These are phyloP conservation scores for Fusarium chlamydosporum DNA, from an alignment of 2,329 filamentous ascomycete genomes.

Conservation along the genomic window DNA sequence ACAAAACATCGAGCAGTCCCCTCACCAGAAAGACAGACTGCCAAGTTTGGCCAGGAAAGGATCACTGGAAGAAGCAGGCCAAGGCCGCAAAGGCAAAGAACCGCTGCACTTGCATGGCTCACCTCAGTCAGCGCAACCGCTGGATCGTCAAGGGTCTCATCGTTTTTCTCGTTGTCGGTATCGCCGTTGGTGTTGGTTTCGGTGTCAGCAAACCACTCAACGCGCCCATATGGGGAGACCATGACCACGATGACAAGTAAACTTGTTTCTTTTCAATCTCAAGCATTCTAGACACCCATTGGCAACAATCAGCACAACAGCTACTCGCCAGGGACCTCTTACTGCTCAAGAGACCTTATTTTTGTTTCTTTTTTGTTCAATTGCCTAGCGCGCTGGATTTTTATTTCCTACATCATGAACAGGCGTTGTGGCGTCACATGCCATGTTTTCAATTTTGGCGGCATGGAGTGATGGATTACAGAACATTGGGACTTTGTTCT, in stretches of 20 bases:
- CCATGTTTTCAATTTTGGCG: constrained; percentile 28
- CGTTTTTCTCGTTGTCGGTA: constrained; percentile 65
- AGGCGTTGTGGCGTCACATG: constrained; percentile 51
- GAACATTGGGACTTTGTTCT: constrained; percentile 35
- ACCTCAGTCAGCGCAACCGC: constrained; percentile 67
- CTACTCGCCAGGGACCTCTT: constrained; percentile 26
- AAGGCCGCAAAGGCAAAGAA: constrained; percentile 68
- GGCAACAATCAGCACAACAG: background rate
- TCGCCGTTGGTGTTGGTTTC: constrained; percentile 69
- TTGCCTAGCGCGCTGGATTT: constrained; percentile 44
- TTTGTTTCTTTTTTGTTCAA: constrained; percentile 25
- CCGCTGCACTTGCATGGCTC: constrained; percentile 66
- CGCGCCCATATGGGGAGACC: constrained; percentile 68
- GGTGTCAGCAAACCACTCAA: constrained; percentile 73
- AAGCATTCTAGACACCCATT: constrained; percentile 40
- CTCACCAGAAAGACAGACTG: constrained; percentile 61
- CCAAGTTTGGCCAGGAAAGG: constrained; percentile 72
- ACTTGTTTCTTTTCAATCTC: constrained; percentile 19
- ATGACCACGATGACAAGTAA: constrained; percentile 46
- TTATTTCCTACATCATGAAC: constrained; percentile 47
- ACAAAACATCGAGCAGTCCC: constrained; percentile 52
- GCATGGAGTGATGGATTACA: constrained; percentile 48
- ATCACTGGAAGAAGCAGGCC: constrained; percentile 72
- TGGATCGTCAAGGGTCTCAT: constrained; percentile 64
- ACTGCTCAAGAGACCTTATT: constrained; percentile 24